Evolutionary conservation across 75 land plant species (phyloP), one percentile per base, ranked within the genome.

Genomic region (Picea glauca): DNA sequence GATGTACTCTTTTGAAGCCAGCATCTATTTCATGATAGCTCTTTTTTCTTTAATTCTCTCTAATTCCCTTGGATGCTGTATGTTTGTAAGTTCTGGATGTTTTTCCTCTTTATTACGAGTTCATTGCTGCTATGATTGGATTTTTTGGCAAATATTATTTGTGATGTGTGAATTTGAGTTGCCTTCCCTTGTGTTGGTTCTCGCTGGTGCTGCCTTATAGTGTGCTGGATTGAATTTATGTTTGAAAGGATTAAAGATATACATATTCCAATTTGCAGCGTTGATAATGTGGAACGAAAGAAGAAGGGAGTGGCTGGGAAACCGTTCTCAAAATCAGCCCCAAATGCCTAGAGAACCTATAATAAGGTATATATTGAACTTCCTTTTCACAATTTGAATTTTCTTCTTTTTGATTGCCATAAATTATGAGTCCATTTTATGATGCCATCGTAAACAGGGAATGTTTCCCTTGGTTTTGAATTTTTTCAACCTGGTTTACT

Each of bases 261-360:
- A 32, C 32, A 15, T 67, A 5, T 15, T 18, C 8, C 72, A 67
- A 67, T 31, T 26, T 64, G 81, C 84, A 82, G 84, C 82, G 4
- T 73, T 82, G 76, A 72, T 72, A 74, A 32, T 79, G 77, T 82
- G 84, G 84, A 82, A 82, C 62, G 84, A 82, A 70, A 80, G 58
- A 23, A 78, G 84, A 56, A 50, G 73, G 54, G 81, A 60, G 26
- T 82, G 84, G 84, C 76, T 82, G 57, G 84, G 84, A 58, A 82
- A 80, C 15, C 81, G 32, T 60, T 81, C 84, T 60, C 81, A 75
- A 20, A 80, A 80, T 21, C 84, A 23, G 63, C 76, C 84, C 3
- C 75, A 43, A 60, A 26, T 46, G 56, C 76, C 64, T 12, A 74
- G 66, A 46, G 84, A 82, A 80, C 76, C 84, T 54, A 76, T 78